Evolutionary conservation across 75 land plant genomes (phyloP).

Genomic region (Cunninghamia lanceolata): DNA sequence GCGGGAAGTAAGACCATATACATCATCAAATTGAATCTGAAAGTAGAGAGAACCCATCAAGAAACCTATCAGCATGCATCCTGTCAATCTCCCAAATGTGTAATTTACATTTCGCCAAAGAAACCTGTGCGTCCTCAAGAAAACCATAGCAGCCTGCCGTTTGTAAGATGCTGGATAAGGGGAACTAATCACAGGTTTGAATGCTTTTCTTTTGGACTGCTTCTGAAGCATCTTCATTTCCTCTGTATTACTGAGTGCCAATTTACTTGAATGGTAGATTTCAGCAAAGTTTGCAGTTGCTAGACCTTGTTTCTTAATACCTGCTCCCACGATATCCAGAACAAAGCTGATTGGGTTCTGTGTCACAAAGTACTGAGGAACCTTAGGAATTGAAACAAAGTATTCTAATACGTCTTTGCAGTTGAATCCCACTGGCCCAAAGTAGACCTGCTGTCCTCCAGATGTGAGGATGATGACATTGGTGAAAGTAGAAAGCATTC

Average conservation of each 20-base stretch:
- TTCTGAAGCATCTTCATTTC: conserved; percentile 15
- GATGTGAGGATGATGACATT: conserved; percentile 22
- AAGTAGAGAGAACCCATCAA: conserved; percentile 50
- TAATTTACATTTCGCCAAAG: conserved; percentile 45
- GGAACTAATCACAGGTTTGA: background rate
- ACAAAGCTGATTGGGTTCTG: conserved; percentile 23
- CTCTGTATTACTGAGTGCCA: conserved; percentile 13
- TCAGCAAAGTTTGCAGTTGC: conserved; percentile 14
- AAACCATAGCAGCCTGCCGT: conserved; percentile 25
- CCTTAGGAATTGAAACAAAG: conserved; percentile 22
- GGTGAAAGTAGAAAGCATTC: conserved; percentile 25
- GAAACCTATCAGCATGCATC: conserved; percentile 23
- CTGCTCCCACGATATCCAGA: conserved; percentile 21
- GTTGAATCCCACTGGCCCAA: conserved; percentile 31
- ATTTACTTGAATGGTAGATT: conserved; percentile 12
- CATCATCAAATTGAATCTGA: conserved; percentile 23
- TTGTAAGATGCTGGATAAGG: conserved; percentile 19
- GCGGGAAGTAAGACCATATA: conserved; percentile 19
- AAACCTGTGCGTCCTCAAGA: conserved; percentile 26
- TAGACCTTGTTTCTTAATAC: conserved; percentile 22
- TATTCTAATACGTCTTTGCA: conserved; percentile 24
- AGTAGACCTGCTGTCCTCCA: conserved; percentile 30
- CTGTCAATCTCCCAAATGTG: conserved; percentile 40
- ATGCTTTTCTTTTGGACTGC: conserved; percentile 12
- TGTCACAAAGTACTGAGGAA: conserved; percentile 8